A percentile compares a stretch with the other conserved stretches of the same genome.
Conservation (phyloP, 768 basidiomycete genomes). For the Mycena haematopus region DNA sequence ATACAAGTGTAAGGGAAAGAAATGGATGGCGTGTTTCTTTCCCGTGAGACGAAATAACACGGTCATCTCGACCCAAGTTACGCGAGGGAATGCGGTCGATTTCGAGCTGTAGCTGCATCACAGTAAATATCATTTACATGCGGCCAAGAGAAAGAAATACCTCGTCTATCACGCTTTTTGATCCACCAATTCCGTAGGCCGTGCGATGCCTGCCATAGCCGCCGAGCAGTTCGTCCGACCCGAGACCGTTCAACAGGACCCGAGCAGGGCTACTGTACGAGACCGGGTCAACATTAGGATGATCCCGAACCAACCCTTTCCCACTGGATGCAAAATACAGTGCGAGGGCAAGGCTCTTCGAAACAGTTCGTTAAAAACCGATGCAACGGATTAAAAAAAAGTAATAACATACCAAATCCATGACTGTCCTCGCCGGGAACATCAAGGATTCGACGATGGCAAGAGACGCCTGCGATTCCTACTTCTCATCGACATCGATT, state of each 20-base stretch:
- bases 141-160: conserved; percentile 45
- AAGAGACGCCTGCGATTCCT: conserved; percentile 73
- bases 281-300: conserved; percentile 41
- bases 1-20: conserved; percentile 79
- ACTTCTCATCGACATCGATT: conserved; percentile 14
- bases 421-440: conserved; percentile 81
- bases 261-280: conserved; percentile 77
- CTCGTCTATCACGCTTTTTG: conserved; percentile 82
- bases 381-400: conserved; percentile 9
- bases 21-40: conserved; percentile 95
- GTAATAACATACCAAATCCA: conserved; percentile 77
- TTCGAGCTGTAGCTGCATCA: conserved; percentile 81
- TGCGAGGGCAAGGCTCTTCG: conserved; percentile 88
- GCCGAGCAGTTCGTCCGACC: conserved; percentile 94
- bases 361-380: neutral
- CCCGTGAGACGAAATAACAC: conserved; percentile 88
- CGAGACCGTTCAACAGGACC: conserved; percentile 89
- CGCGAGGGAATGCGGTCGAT: conserved; percentile 85
- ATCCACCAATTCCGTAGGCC: conserved; percentile 70
- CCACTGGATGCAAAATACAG: conserved; percentile 93
- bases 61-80: conserved; percentile 94
- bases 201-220: conserved; percentile 91
- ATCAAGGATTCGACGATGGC: conserved; percentile 70
- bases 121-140: neutral
- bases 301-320: conserved; percentile 58